These are phyloP conservation scores for Colletotrichum karsti DNA, from an alignment of 2,329 filamentous ascomycete genomes.

Conservation along the genomic window DNA sequence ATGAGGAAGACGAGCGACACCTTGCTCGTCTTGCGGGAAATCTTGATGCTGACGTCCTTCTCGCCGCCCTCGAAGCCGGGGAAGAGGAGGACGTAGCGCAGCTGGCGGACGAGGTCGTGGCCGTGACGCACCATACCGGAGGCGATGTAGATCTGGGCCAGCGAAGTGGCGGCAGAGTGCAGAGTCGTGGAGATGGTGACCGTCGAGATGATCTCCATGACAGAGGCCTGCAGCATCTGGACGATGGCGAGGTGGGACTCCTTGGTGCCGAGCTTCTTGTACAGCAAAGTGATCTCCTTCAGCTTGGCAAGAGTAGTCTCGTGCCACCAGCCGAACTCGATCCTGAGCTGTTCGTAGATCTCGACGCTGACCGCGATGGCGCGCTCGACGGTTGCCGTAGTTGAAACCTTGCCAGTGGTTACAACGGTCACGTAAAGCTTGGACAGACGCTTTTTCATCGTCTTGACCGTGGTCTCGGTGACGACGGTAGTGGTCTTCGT, in stretches of 20 bases:
- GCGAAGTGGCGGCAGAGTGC: slow-evolving; percentile 55
- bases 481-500: slow-evolving; percentile 43
- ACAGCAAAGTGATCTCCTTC: slow-evolving; percentile 49
- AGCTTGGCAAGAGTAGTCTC: slow-evolving; percentile 52
- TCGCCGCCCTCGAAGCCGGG: slow-evolving; percentile 42
- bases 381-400: slow-evolving; percentile 44
- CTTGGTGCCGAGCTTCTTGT: slow-evolving; percentile 46
- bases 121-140: slow-evolving; percentile 48
- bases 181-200: slow-evolving; percentile 51
- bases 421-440: slow-evolving; percentile 50
- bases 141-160: slow-evolving; percentile 54
- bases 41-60: slow-evolving; percentile 42
- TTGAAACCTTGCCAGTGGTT: slow-evolving; percentile 44
- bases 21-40: slow-evolving; percentile 44
- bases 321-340: slow-evolving; percentile 54
- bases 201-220: slow-evolving; percentile 48
- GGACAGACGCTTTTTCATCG: slow-evolving; percentile 58
- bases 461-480: slow-evolving; percentile 45
- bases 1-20: slow-evolving; percentile 54
- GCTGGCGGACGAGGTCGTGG: slow-evolving; percentile 53
- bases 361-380: slow-evolving; percentile 45
- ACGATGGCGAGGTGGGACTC: slow-evolving; percentile 47
- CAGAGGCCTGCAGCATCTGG: slow-evolving; percentile 46
- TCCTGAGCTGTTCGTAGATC: slow-evolving; percentile 50
- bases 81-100: slow-evolving; percentile 59